Base-by-base conservation (phyloP, 768 basidiomycete genomes). In the Suillus hirtellus region DNA sequence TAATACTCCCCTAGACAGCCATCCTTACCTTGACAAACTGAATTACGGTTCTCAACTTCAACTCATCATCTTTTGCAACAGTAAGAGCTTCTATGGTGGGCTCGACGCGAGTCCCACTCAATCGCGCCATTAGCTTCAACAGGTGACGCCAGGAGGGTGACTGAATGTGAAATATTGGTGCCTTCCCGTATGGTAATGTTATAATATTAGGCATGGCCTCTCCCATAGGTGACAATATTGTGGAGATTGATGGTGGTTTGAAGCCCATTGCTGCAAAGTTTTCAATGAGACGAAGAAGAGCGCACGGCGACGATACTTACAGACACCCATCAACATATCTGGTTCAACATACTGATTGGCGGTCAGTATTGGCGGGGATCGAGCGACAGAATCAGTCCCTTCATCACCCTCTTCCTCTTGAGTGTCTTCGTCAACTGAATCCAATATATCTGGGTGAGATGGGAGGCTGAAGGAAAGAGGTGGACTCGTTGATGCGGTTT, bases 71-170 rank as follows among this genome's bases (percentile, higher is more conserved):
- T 68, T 87, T 88, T 37, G 81, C 77, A 0, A 81, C 74, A 1
- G 86, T 84, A 66, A 89, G 75, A 1, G 89, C 87, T 67, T 90
- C 89, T 43, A 90, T 70, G 0, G 88, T 86, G 1, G 92, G 85
- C 67, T 93, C 88, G 52, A 94, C 77, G 58, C 84, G 84, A 6
- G 89, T 88, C 37, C 81, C 85, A 62, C 88, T 87, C 63, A 92
- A 73, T 64, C 87, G 79, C 34, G 90, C 92, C 85, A 94, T 86
- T 47, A 93, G 72, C 68, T 86, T 89, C 44, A 93, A 78, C 60
- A 93, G 68, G 71, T 86, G 85, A 31, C 86, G 83, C 92, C 92
- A 94, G 65, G 77, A 87, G 7, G 86, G 85, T 1, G 89, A 89
- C 68, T 88, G 88, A 42, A 94, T 74, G 71, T 93, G 89, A 63